Percentiles rank a stretch among this genome's conserved stretches.
phyloP scores from a whole-genome alignment of 2,329 filamentous ascomycete species.

The Diaporthe australafricana region DNA sequence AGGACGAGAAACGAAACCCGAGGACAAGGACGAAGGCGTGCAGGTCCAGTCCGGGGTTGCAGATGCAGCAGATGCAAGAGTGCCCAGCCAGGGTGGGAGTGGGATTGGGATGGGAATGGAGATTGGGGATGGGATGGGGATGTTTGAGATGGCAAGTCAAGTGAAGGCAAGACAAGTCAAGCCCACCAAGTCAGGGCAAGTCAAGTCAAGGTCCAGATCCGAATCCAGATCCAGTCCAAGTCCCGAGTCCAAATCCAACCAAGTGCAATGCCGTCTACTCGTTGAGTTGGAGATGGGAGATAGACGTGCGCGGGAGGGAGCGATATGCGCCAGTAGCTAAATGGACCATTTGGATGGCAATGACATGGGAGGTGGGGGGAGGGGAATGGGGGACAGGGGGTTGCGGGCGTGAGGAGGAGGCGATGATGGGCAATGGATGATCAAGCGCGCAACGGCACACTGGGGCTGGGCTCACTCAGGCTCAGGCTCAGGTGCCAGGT shows the following conservation, averaged over 20 bases:
- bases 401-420: too few species aligned
- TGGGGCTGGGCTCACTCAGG: conserved; percentile 4
- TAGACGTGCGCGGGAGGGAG: background rate
- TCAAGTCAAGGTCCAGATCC: background rate
- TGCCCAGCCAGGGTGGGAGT: conserved; percentile 14
- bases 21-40: conserved; percentile 14
- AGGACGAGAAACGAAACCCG: conserved; percentile 1
- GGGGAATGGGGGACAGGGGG: background rate
- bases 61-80: conserved; percentile 20
- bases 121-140: conserved; percentile 9
- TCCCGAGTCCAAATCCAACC: background rate
- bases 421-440: too few species aligned
- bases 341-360: background rate
- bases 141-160: conserved; percentile 30
- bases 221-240: background rate
- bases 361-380: conserved; percentile 10
- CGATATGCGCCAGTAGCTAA: conserved; percentile 15
- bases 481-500: background rate
- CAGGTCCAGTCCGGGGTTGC: background rate
- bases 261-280: background rate
- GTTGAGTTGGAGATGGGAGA: conserved; percentile 1
- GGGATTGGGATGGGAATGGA: conserved; percentile 1
- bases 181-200: background rate
- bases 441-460: conserved; percentile 1
- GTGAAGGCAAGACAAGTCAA: background rate